A percentile compares a stretch with the other conserved stretches of the same genome.
phyloP scores from a whole-genome alignment of 805 yeast genomes.

The Monosporozyma servazzii region DNA sequence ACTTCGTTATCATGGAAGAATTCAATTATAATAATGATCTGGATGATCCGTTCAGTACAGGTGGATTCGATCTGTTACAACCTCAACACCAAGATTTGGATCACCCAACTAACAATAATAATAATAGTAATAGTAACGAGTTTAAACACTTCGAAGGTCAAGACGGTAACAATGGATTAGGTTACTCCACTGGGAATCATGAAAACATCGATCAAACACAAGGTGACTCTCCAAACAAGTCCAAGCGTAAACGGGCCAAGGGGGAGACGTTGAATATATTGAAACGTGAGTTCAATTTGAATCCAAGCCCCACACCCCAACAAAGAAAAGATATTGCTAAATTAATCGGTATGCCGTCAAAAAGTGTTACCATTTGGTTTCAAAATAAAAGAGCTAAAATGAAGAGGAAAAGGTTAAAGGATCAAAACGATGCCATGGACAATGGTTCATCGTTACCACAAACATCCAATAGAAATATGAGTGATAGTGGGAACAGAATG shows the following conservation, averaged over 20 bases:
- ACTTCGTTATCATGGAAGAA: slow-evolving; percentile 1
- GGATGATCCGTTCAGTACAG: slow-evolving; percentile 6
- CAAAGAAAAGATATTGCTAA: slow-evolving; percentile 60
- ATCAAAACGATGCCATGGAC: not conserved
- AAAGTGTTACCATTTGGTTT: slow-evolving; percentile 88
- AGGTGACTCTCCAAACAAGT: not conserved
- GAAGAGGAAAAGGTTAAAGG: slow-evolving; percentile 35
- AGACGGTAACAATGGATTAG: not conserved
- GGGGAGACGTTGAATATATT: slow-evolving; percentile 69
- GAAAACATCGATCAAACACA: not conserved
- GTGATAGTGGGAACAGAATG: not conserved
- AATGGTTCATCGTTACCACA: not conserved
- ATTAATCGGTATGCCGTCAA: slow-evolving; percentile 72
- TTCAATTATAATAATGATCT: slow-evolving; percentile 10
- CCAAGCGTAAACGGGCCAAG: slow-evolving; percentile 60
- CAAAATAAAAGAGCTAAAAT: slow-evolving; percentile 80
- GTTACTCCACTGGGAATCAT: not conserved
- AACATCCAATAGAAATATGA: not conserved
- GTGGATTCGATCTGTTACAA: slow-evolving; percentile 1
- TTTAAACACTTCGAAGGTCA: not conserved
- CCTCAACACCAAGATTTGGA: not conserved
- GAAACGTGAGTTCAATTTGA: slow-evolving; percentile 56
- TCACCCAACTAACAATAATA: not conserved
- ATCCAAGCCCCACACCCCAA: slow-evolving; percentile 70
- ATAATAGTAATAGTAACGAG: not conserved